Conservation (phyloP, 164 flowering plant genomes). For the Brasenia schreberi region DNA sequence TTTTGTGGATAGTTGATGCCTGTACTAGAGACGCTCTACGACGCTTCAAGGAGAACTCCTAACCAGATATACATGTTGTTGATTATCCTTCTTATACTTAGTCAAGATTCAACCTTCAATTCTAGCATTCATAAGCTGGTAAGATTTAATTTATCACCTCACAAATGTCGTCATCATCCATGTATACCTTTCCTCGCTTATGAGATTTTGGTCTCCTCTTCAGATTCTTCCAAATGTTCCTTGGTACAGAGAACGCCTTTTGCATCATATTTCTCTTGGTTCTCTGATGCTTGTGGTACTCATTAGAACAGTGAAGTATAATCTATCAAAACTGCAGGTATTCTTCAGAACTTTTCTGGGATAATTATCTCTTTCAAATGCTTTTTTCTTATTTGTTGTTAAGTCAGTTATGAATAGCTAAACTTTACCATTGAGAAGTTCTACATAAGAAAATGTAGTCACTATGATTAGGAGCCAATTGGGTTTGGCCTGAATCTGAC, state of each 20-base stretch:
- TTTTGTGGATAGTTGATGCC: slow-evolving; percentile 65
- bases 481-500: no score
- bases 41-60: slow-evolving; percentile 76
- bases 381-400: slow-evolving; percentile 1
- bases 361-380: background rate
- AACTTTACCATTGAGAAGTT: no score
- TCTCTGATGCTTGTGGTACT: slow-evolving; percentile 84
- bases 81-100: slow-evolving; percentile 90
- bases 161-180: background rate
- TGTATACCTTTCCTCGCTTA: background rate
- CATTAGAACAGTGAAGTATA: slow-evolving; percentile 89
- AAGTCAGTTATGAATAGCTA: no score
- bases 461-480: no score
- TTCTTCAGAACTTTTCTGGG: slow-evolving; percentile 5
- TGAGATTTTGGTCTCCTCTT: slow-evolving; percentile 4
- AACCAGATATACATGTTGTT: slow-evolving; percentile 96
- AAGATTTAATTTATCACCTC: slow-evolving; percentile 7
- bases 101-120: slow-evolving; percentile 97
- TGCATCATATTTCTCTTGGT: slow-evolving; percentile 90
- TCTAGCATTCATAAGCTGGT: slow-evolving; percentile 94
- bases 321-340: slow-evolving; percentile 86
- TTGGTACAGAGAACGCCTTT: slow-evolving; percentile 91
- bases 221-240: slow-evolving; percentile 82
- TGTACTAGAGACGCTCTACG: slow-evolving; percentile 74
- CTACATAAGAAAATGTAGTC: no score